phyloP scores from a whole-genome alignment of 2,329 filamentous ascomycete species.

The Trichoderma simmonsii region DNA sequence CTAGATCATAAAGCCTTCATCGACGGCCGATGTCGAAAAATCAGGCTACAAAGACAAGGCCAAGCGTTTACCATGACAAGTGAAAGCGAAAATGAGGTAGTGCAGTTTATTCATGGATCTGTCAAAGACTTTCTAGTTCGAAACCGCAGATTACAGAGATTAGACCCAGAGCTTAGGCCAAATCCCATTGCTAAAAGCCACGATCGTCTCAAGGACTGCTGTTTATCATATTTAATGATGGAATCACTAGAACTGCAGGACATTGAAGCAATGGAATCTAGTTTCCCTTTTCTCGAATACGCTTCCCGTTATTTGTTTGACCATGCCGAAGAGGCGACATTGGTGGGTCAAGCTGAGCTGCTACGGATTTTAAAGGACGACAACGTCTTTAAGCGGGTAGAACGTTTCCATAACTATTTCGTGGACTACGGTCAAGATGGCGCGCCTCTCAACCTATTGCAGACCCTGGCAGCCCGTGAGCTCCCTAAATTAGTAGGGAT shows the following conservation, averaged over 20 bases:
- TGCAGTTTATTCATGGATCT: not conserved
- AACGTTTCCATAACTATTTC: not conserved
- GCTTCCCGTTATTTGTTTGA: not conserved
- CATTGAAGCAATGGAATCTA: fast-evolving
- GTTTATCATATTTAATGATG: not conserved
- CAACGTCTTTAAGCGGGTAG: fast-evolving
- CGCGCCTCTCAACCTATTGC: not conserved
- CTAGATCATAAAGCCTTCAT: no score
- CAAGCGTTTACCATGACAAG: no score
- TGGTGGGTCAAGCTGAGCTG: not conserved
- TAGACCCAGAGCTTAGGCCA: not conserved
- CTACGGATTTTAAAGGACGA: not conserved
- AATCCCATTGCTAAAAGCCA: not conserved
- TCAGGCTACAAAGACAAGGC: no score
- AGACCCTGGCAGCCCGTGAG: not conserved
- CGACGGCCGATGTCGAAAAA: no score
- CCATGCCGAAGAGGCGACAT: not conserved
- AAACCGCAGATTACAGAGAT: not conserved
- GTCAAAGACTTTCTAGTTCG: not conserved
- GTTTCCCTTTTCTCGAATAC: not conserved
- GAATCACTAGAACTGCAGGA: not conserved
- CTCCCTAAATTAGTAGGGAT: not conserved
- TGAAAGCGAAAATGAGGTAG: not conserved
- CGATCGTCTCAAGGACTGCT: not conserved
- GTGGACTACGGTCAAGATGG: not conserved